phyloP scores from a whole-genome alignment of 1,139 yeast species.

The Saccharomyces hybrid region DNA sequence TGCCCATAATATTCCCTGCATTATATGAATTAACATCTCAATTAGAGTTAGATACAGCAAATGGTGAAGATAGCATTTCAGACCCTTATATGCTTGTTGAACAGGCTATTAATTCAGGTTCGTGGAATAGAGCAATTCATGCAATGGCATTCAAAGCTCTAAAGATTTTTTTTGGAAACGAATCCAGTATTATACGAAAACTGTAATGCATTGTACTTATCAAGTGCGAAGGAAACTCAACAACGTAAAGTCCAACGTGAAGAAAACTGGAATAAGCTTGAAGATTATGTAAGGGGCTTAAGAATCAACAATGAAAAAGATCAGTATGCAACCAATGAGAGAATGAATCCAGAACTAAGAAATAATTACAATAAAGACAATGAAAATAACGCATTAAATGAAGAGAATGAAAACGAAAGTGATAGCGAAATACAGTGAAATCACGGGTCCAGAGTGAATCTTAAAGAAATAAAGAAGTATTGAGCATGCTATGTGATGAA shows the following conservation, averaged over 20 bases:
- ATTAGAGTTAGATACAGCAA: conserved; percentile 36
- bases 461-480: neutral
- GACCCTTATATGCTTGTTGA: conserved; percentile 34
- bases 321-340: neutral
- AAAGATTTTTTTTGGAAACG: conserved; percentile 88
- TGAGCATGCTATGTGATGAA: neutral
- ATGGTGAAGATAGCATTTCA: conserved; percentile 33
- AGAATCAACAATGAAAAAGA: conserved; percentile 23
- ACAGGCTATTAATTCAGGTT: conserved; percentile 34
- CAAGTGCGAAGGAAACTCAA: conserved; percentile 30
- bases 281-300: conserved; percentile 46
- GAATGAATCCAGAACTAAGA: neutral
- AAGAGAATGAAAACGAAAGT: neutral
- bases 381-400: conserved; percentile 10
- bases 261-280: conserved; percentile 71
- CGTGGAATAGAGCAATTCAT: conserved; percentile 90
- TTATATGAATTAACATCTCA: conserved; percentile 69
- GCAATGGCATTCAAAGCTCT: conserved; percentile 85
- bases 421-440: neutral
- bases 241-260: conserved; percentile 42
- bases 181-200: conserved; percentile 88
- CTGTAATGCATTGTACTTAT: conserved; percentile 75
- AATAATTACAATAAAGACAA: conserved; percentile 16
- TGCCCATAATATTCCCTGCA: conserved; percentile 88
- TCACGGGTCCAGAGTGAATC: neutral